Base-by-base conservation (phyloP, 2,329 filamentous ascomycete species). In the Botrytis elliptica region DNA sequence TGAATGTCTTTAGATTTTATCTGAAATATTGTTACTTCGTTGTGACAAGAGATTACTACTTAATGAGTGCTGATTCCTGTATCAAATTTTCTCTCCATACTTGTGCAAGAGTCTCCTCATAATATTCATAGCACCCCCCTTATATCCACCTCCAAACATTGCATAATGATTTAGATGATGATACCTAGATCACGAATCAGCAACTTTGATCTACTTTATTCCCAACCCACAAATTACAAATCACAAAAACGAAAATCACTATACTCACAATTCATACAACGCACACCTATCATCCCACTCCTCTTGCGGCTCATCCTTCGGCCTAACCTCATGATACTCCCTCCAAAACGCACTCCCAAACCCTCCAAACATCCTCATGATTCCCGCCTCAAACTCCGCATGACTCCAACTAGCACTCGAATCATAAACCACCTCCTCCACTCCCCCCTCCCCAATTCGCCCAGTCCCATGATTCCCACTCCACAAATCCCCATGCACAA, bases 331-430 rank as follows among this genome's bases (percentile, higher is more conserved):
- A 81, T 93, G 89, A 81, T 98, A 98, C 80, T 96, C 93, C 46
- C 86, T 86, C 86, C 92, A 90, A 79, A 97, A 97, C 1, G 80
- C 82, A 0, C 82, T 79, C 0, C 90, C 90, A 82, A 97, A 97
- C 0, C 95, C 95, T 0, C 95, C 95, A 86, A 98, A 98, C 94
- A 98, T 97, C 70, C 88, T 89, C 94, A 98, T 98, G 77, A 97
- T 97, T 0, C 95, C 95, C 70, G 97, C 84, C 77, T 98, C 95
- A 82, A 91, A 98, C 84, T 98, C 95, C 2, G 88, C 92, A 81
- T 98, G 95, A 1, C 91, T 93, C 80, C 97, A 98, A 76, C 92
- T 92, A 60, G 90, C 88, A 3, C 91, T 92, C 0, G 94, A 90
- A 80, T 98, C 95, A 80, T 90, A 98, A 1, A 97, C 89, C 0